Evolutionary conservation across 2,329 filamentous ascomycete genomes (phyloP), one percentile per base, ranked within the genome.

Genomic region (Fusarium subtropicale): DNA sequence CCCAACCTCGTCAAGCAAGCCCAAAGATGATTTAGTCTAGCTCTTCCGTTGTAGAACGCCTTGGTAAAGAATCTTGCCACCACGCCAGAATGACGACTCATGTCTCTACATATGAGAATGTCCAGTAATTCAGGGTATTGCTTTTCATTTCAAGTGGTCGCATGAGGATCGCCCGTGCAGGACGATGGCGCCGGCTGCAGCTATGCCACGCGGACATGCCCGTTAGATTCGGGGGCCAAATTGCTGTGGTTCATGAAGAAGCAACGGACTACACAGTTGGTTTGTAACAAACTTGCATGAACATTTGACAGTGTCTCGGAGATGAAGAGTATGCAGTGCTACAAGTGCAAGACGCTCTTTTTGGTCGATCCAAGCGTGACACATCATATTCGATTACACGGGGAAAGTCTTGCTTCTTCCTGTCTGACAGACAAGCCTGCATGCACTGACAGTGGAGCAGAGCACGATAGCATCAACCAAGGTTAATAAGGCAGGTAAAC

Each of bases 81-180:
- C 34, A 41, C 24, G 24, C 18, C 61, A 45, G 34, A 42, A 66
- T 50, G 62, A 56, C 44, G 31, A 63, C 56, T 66, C 41, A 36
- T 46, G 24, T 11, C 33, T 42, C 41, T 36, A 56, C 58, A n/a
- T 15, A 16, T 22, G 22, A 58, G 28, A 30, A 22, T 20, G 20
- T n/a, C 36, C 20, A 39, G n/a, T 39, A 20, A 39, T 39, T 20
- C 36, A 39, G 36, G 36, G 36, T 56, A 18, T 47, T 42, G 15
- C 33, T 68, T 47, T 24, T 57, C 24, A 39, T 39, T 65, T 45
- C 53, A 68, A 68, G 50, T 65, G 65, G 59, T 60, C 65, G 65
- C 66, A 65, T 68, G 33, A 56, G 54, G 66, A 68, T 68, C 66
- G 56, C 38, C 60, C 41, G 41, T 69, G 66, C 66, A 69, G 66